Conservation (phyloP, 495 filamentous ascomycete genomes). For the Daldinia grandis region DNA sequence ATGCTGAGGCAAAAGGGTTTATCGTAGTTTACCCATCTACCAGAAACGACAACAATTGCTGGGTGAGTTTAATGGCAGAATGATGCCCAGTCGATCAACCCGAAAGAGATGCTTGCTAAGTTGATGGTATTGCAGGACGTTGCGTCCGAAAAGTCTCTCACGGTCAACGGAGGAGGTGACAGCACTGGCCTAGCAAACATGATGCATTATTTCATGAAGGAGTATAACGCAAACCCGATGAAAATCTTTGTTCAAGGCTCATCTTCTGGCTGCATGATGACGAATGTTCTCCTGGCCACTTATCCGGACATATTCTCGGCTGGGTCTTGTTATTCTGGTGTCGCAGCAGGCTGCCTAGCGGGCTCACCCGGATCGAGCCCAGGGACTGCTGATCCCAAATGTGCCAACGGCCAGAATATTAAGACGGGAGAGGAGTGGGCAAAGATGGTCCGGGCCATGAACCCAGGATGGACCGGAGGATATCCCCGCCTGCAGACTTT, state of each 20-base stretch:
- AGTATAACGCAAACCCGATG: conserved; percentile 56
- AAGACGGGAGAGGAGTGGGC: conserved; percentile 51
- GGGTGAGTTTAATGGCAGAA: conserved; percentile 33
- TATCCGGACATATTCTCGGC: conserved; percentile 55
- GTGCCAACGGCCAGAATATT: conserved; percentile 47
- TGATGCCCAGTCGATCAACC: neutral
- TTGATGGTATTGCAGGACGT: conserved; percentile 48
- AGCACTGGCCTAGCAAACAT: conserved; percentile 58
- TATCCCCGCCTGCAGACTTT: conserved; percentile 53
- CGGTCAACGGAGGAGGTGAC: conserved; percentile 54
- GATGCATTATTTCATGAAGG: conserved; percentile 57
- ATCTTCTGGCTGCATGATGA: conserved; percentile 64
- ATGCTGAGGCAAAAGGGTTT: conserved; percentile 55
- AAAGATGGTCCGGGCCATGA: conserved; percentile 40
- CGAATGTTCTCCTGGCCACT: conserved; percentile 50
- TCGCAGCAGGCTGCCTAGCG: conserved; percentile 51
- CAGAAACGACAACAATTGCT: conserved; percentile 55
- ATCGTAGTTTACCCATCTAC: conserved; percentile 58
- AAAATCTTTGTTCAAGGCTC: conserved; percentile 58
- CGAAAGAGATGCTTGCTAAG: conserved; percentile 47
- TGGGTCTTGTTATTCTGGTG: conserved; percentile 52
- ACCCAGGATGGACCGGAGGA: conserved; percentile 47
- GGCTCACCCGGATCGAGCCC: conserved; percentile 48
- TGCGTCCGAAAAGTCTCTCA: conserved; percentile 49
- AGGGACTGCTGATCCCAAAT: conserved; percentile 51